These are phyloP conservation scores for Solanum verrucosum DNA, from an alignment of 257 asterid genomes.

Conservation along the genomic window DNA sequence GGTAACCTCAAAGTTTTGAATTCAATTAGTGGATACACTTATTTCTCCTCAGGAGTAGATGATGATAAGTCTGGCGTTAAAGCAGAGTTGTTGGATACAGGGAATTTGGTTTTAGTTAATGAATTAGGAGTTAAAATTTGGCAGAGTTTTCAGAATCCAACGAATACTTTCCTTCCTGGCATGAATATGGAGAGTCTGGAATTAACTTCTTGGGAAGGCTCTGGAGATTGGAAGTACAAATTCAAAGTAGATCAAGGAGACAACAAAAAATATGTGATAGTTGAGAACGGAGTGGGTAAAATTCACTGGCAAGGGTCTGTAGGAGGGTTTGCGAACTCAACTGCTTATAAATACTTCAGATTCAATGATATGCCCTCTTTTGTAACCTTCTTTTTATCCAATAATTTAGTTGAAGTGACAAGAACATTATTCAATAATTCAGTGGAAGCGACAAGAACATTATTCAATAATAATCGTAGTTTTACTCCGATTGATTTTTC, in stretches of 20 bases:
- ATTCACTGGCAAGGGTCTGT: not conserved
- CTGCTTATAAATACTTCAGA: too few relatives aligned
- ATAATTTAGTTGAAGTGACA: not conserved
- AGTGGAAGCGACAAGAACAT: not conserved
- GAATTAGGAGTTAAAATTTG: conserved; percentile 9
- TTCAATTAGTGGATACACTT: rapidly evolving
- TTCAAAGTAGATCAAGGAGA: conserved; percentile 1
- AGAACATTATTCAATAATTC: not conserved
- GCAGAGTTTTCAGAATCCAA: conserved; percentile 34
- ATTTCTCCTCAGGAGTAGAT: not conserved
- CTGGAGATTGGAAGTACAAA: not conserved
- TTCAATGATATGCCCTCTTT: not conserved
- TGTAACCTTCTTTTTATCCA: conserved; percentile 2
- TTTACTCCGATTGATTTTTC: not conserved
- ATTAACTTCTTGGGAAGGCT: conserved; percentile 3
- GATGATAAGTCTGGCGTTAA: not conserved
- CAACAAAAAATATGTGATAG: not conserved
- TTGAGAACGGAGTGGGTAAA: not conserved
- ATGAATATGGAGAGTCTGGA: conserved; percentile 16
- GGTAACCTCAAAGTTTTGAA: conserved; percentile 19
- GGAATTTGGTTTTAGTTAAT: conserved; percentile 22
- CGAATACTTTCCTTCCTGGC: conserved; percentile 36
- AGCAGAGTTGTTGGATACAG: conserved; percentile 28
- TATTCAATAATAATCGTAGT: not conserved
- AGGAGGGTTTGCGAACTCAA: not conserved